phyloP scores from a whole-genome alignment of 2,329 filamentous ascomycete genomes.

The Nemania sp. region DNA sequence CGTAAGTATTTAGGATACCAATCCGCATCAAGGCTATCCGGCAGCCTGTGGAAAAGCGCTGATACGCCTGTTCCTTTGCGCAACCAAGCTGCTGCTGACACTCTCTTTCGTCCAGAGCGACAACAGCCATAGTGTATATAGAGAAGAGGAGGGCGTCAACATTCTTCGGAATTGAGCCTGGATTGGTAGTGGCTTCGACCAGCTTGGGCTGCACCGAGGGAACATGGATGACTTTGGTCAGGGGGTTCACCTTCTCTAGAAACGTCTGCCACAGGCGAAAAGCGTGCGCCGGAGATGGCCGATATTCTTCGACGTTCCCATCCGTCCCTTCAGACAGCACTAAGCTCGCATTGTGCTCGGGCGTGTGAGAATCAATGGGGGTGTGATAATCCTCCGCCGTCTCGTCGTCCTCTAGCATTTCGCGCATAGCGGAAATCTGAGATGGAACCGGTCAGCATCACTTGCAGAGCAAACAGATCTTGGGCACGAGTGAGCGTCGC shows the following conservation, averaged over 20 bases:
- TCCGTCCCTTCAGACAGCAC: conserved; percentile 50
- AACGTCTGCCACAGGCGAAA: conserved; percentile 76
- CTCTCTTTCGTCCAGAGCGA: conserved; percentile 59
- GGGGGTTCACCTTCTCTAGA: conserved; percentile 72
- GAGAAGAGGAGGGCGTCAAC: conserved; percentile 65
- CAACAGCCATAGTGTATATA: conserved; percentile 65
- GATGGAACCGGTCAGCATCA: background rate
- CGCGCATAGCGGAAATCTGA: conserved; percentile 61
- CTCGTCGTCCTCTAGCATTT: conserved; percentile 60
- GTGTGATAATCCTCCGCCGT: conserved; percentile 47
- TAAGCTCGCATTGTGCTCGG: conserved; percentile 57
- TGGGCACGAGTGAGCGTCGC: background rate
- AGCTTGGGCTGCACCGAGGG: conserved; percentile 69
- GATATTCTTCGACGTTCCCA: conserved; percentile 53
- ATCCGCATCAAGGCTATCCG: conserved; percentile 54
- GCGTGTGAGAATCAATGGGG: conserved; percentile 51
- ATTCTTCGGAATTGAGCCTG: conserved; percentile 58
- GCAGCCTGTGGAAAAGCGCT: conserved; percentile 55
- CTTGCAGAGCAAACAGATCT: background rate
- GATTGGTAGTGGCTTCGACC: conserved; percentile 62
- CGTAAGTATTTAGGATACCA: conserved; percentile 62
- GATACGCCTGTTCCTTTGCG: conserved; percentile 53
- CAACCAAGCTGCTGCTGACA: conserved; percentile 56
- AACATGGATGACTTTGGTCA: conserved; percentile 62
- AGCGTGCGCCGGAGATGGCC: conserved; percentile 67